These are phyloP conservation scores for Spathaspora jeffriesii DNA, from an alignment of 1,139 yeast genomes.

Conservation along the genomic window DNA sequence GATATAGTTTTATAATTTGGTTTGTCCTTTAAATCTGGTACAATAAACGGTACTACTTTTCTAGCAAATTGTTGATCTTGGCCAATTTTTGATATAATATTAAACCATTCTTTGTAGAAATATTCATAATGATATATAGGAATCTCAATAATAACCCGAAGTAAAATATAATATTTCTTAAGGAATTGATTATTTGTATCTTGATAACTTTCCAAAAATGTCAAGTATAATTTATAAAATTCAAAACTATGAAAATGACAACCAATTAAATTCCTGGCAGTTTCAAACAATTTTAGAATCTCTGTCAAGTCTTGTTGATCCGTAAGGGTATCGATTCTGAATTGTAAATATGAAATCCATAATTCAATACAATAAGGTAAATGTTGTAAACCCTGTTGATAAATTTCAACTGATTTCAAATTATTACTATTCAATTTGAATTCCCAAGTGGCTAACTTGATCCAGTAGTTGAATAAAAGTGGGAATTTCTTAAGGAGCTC, in stretches of 20 bases:
- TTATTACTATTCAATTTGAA: slow-evolving; percentile 49
- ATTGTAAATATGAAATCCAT: slow-evolving; percentile 72
- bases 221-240: slow-evolving; percentile 73
- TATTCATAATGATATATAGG: slow-evolving; percentile 80
- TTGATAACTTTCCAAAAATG: slow-evolving; percentile 45
- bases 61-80: slow-evolving; percentile 23
- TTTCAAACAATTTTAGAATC: slow-evolving; percentile 54
- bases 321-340: slow-evolving; percentile 47
- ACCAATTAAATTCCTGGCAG: slow-evolving; percentile 67
- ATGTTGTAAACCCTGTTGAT: slow-evolving; percentile 51
- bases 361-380: slow-evolving; percentile 60
- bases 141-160: slow-evolving; percentile 63
- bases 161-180: slow-evolving; percentile 43
- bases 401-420: slow-evolving; percentile 46
- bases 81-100: slow-evolving; percentile 35
- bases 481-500: slow-evolving; percentile 68
- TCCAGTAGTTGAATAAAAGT: slow-evolving; percentile 75
- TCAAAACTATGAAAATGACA: slow-evolving; percentile 70
- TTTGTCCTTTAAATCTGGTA: slow-evolving; percentile 20
- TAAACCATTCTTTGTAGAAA: slow-evolving; percentile 43
- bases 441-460: slow-evolving; percentile 69
- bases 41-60: slow-evolving; percentile 16
- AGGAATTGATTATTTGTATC: slow-evolving; percentile 31
- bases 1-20: slow-evolving; percentile 17
- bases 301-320: slow-evolving; percentile 20